These are phyloP conservation scores for Rhypophila decipiens DNA, from an alignment of 495 filamentous ascomycete genomes.

Conservation along the genomic window DNA sequence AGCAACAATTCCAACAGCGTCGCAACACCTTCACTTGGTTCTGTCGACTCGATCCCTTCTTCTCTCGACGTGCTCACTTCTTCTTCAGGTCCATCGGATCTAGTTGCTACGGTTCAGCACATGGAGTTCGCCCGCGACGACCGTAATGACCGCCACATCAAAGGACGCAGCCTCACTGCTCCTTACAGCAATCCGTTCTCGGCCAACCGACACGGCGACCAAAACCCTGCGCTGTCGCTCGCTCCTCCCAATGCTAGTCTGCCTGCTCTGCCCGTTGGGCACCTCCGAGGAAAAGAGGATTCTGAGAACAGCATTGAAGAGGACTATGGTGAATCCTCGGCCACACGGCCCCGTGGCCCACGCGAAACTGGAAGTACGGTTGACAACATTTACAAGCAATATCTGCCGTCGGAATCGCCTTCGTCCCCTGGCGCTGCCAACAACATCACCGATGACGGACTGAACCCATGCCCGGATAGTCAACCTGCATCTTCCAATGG, in stretches of 20 bases:
- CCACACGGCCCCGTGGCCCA: neutral
- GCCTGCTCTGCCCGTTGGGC: neutral
- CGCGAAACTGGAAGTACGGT: slow-evolving; percentile 22
- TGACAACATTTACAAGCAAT: slow-evolving; percentile 25
- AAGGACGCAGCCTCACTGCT: slow-evolving; percentile 10
- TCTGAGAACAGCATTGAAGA: neutral
- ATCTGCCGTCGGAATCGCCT: slow-evolving; percentile 7
- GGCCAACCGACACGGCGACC: neutral
- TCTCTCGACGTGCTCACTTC: slow-evolving; percentile 4
- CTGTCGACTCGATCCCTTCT: slow-evolving; percentile 1
- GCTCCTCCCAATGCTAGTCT: neutral
- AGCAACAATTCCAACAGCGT: neutral
- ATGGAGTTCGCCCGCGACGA: slow-evolving; percentile 8
- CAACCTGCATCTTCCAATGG: neutral
- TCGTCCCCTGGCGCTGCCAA: slow-evolving; percentile 1
- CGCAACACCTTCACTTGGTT: neutral
- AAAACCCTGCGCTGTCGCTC: neutral
- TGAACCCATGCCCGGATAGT: neutral
- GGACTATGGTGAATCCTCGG: neutral
- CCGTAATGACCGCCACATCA: neutral
- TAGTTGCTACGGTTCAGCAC: slow-evolving; percentile 1
- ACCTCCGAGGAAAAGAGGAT: neutral
- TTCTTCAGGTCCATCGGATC: neutral
- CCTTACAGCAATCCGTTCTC: neutral
- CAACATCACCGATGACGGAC: neutral